Evolutionary conservation across 2,329 filamentous ascomycete genomes (phyloP).

Genomic region (Trichoderma sp.): DNA sequence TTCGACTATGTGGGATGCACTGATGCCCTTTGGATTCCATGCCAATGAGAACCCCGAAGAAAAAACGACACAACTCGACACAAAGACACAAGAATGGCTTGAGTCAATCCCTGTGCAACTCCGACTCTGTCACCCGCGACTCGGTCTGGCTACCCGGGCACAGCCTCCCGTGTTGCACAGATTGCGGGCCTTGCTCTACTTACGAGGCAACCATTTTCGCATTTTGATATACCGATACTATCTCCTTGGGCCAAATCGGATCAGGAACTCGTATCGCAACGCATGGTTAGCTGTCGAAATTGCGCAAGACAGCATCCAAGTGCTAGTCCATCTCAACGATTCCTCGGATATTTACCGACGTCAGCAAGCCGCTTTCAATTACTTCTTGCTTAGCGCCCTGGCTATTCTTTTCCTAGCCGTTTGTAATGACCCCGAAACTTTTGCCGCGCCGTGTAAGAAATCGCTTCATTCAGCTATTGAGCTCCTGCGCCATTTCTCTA

Average conservation of each 20-base stretch:
- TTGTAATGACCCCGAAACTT: conserved; percentile 34
- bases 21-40: conserved; percentile 39
- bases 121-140: conserved; percentile 27
- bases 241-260: conserved; percentile 37
- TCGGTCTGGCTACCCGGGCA: conserved; percentile 41
- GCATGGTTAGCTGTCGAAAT: conserved; percentile 39
- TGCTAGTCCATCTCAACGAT: conserved; percentile 28
- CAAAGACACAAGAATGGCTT: neutral
- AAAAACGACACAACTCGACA: conserved; percentile 14
- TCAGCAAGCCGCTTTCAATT: conserved; percentile 30
- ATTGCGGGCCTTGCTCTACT: conserved; percentile 41
- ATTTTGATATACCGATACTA: conserved; percentile 45
- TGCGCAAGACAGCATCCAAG: conserved; percentile 28
- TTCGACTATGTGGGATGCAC: conserved; percentile 47
- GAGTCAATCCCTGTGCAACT: neutral
- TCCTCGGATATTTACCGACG: conserved; percentile 30
- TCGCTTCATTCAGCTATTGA: neutral
- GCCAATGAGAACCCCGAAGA: conserved; percentile 33
- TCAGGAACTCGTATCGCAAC: conserved; percentile 34
- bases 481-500: neutral
- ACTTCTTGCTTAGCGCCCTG: conserved; percentile 31
- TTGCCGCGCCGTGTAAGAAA: neutral
- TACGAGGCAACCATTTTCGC: conserved; percentile 44
- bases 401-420: conserved; percentile 44
- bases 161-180: conserved; percentile 41